phyloP scores from a whole-genome alignment of 2,329 filamentous ascomycete species.

The Claviceps paspali region DNA sequence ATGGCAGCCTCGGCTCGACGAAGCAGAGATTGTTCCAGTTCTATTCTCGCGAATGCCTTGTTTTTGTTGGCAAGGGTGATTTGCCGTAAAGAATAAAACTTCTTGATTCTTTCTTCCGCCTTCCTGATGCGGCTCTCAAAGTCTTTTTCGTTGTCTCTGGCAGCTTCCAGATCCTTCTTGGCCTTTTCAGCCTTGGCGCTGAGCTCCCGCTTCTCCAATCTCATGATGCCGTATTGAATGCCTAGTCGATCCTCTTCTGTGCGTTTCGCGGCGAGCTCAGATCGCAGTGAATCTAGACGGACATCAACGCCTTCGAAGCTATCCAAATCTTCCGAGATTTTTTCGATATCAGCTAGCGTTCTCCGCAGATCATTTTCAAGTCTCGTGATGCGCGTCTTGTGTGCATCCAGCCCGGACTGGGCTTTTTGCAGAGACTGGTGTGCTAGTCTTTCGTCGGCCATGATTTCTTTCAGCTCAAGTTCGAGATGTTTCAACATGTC shows the following conservation, averaged over 20 bases:
- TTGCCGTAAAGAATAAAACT: slow-evolving; percentile 31
- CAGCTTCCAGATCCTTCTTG: slow-evolving; percentile 20
- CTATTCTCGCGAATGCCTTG: slow-evolving; percentile 34
- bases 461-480: slow-evolving; percentile 36
- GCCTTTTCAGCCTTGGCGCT: slow-evolving; percentile 27
- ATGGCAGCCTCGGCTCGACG: slow-evolving; percentile 27
- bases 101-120: slow-evolving; percentile 35
- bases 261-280: slow-evolving; percentile 40
- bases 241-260: slow-evolving; percentile 33
- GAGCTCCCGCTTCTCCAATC: slow-evolving; percentile 31
- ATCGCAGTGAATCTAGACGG: slow-evolving; percentile 42
- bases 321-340: slow-evolving; percentile 43
- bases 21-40: slow-evolving; percentile 31
- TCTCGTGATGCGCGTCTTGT: slow-evolving; percentile 16
- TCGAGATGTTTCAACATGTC: slow-evolving; percentile 38
- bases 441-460: slow-evolving; percentile 30
- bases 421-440: slow-evolving; percentile 33
- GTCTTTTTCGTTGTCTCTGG: slow-evolving; percentile 21
- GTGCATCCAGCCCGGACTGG: slow-evolving; percentile 29
- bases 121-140: slow-evolving; percentile 37
- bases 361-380: slow-evolving; percentile 41
- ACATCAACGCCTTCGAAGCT: slow-evolving; percentile 53
- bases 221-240: slow-evolving; percentile 37
- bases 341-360: slow-evolving; percentile 42
- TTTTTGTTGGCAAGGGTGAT: slow-evolving; percentile 49